Base-by-base conservation (phyloP, 192 early-diverging fungal species). In the Radiomyces spectabilis region DNA sequence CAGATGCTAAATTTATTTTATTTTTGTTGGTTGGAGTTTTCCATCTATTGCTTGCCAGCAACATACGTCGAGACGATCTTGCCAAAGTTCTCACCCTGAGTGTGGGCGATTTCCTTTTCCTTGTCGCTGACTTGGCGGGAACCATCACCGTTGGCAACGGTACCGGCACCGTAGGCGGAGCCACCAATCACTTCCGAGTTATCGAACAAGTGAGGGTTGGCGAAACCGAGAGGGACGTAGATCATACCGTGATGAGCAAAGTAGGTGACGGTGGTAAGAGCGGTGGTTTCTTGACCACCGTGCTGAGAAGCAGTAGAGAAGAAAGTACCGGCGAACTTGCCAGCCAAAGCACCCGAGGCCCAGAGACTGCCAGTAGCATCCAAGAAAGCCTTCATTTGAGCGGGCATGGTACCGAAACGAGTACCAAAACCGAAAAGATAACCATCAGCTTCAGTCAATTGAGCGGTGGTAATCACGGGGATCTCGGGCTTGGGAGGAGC, bases 221-320 rank as follows among this genome's bases (percentile, higher is more conserved):
- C 32, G 53, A 70, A 80, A 24, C 85, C 85, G 19, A 89, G 51
- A 4, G 89, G 89, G 32, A 88, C 85, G 55, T 73, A 92, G 55
- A 80, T 65, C 39, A 92, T 78, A 34, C 86, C 89, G 56, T 88
- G 86, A 69, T 89, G 86, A 4, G 73, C 81, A 27, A 86, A 69
- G 63, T 77, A 72, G 15, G 85, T 72, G 29, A 89, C 45, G 57
- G 86, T 71, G 31, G 77, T 78, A 1, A 84, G 46, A 41, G 79
- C 75, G 9, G 85, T 88, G 38, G 73, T 73, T 61, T 92, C 89
- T 73, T 88, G 86, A 25, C 87, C 86, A 50, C 86, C 87, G 59
- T 85, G 82, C 72, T 87, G 86, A 42, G 76, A 70, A 12, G 65
- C 79, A 15, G 86, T 87, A 33, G 85, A 84, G 46, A 75, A 79